Evolutionary conservation across 2,329 filamentous ascomycete genomes (phyloP), one percentile per base, ranked within the genome.

Genomic region (Ceratocystis variospora): DNA sequence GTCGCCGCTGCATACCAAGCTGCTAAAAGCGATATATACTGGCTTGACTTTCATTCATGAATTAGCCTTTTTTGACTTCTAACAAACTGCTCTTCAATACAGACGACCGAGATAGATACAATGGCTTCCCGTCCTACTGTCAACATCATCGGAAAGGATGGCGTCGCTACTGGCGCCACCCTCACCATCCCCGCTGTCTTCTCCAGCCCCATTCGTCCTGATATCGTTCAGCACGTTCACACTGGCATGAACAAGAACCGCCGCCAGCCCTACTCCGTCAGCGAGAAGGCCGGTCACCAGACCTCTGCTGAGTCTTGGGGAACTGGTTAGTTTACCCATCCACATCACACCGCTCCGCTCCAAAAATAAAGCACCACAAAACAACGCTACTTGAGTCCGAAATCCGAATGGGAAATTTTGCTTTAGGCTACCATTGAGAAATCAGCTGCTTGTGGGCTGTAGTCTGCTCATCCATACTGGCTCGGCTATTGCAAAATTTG

Each of bases 211-310:
- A 97, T 99, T 85, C 93, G 94, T 79, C 89, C 92, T 76, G 94
- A 99, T 82, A 96, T 99, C 79, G 94, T 99, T 78, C 93, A 97
- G 86, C 88, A 92, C 80, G 88, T 97, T 76, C 94, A 99, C 88
- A 96, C 90, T 76, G 94, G 94, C 77, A 95, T 99, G 85, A 93
- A 93, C 79, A 99, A 99, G 90, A 99, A 99, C 88, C 96, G 96
- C 88, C 89, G 94, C 79, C 94, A 99, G 76, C 92, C 94, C 74
- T 99, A 99, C 81, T 87, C 94, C 76, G 94, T 99, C 85, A 96
- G 91, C 88, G 93, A 97, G 89, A 99, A 99, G 89, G 94, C 94
- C 78, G 94, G 94, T 84, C 94, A 99, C 84, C 94, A 99, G 85
- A 99, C 94, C 78, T 96, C 90, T 81, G 94, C 94, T 78, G 94